Percentiles rank a stretch among this genome's conserved stretches.
phyloP scores from a whole-genome alignment of 768 basidiomycete species.

The Auricularia cornea region DNA sequence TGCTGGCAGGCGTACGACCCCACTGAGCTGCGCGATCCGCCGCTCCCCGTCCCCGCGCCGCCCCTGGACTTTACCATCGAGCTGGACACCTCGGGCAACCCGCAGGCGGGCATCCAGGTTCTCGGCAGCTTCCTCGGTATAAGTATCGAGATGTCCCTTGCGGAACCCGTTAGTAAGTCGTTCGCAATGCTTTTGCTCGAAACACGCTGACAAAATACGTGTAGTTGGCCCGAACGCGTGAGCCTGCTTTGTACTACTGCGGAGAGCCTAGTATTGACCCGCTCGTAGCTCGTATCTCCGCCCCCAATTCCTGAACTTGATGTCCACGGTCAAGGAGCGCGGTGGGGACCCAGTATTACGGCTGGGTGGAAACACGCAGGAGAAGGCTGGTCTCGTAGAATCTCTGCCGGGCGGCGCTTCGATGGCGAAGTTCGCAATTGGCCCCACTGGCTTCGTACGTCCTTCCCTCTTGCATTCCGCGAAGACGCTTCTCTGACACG shows the following conservation, averaged over 20 bases:
- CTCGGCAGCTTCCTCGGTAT: conserved; percentile 53
- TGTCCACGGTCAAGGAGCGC: conserved; percentile 34
- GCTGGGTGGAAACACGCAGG: conserved; percentile 48
- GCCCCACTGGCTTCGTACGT: conserved; percentile 9
- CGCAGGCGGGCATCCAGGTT: conserved; percentile 22
- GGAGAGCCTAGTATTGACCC: no score
- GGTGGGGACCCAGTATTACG: conserved; percentile 33
- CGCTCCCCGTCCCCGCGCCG: not conserved
- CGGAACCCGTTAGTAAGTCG: conserved; percentile 41
- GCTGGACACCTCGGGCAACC: not conserved
- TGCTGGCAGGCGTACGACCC: not conserved
- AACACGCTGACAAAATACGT: no score
- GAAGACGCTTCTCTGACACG: no score
- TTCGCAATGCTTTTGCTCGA: no score
- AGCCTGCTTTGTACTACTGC: no score
- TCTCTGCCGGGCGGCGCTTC: conserved; percentile 20
- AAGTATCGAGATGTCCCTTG: conserved; percentile 55
- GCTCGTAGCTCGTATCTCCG: conserved; percentile 21
- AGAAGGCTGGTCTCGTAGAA: conserved; percentile 25
- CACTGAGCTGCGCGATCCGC: not conserved
- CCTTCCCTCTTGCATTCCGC: no score
- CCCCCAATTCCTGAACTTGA: conserved; percentile 39
- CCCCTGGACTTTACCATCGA: not conserved
- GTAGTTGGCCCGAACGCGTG: conserved; percentile 11
- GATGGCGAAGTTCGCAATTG: conserved; percentile 23